Evolutionary conservation across 1,284 basidiomycete species (phyloP).

Genomic region (Porogramme epimiltina): DNA sequence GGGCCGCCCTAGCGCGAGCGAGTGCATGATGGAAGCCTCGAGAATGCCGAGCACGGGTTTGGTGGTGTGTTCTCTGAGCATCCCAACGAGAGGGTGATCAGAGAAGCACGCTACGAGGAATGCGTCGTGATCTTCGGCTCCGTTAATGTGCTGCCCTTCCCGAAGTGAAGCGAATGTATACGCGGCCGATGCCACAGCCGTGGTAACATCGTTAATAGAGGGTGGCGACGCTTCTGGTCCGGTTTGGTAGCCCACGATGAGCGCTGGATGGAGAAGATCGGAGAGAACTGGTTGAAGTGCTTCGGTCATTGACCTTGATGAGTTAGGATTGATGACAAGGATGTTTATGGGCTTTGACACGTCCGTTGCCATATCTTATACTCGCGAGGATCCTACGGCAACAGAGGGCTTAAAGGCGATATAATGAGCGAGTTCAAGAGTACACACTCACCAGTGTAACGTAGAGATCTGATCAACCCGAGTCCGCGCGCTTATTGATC

Average conservation of each 20-base stretch:
- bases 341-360: slow-evolving; percentile 22
- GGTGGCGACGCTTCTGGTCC: slow-evolving; percentile 36
- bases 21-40: slow-evolving; percentile 42
- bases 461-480: too few species aligned
- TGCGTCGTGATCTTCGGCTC: slow-evolving; percentile 17
- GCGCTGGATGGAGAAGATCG: slow-evolving; percentile 23
- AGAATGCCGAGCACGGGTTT: slow-evolving; percentile 48
- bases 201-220: slow-evolving; percentile 43
- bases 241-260: slow-evolving; percentile 37
- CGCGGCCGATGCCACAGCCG: slow-evolving; percentile 39
- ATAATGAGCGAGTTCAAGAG: too few species aligned
- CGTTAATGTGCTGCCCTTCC: slow-evolving; percentile 3
- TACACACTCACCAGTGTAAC: too few species aligned
- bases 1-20: slow-evolving; percentile 35
- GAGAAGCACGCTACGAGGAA: slow-evolving; percentile 54
- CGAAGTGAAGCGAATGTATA: slow-evolving; percentile 33
- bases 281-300: slow-evolving; percentile 38
- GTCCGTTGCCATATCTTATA: neutral
- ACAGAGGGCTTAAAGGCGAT: too few species aligned
- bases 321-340: slow-evolving; percentile 54
- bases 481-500: too few species aligned
- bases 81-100: slow-evolving; percentile 46
- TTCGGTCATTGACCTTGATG: slow-evolving; percentile 43
- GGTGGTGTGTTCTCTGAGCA: slow-evolving; percentile 37
- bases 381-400: too few species aligned